Percentiles rank a stretch among this genome's conserved stretches.
Evolutionary conservation across 2,329 filamentous ascomycete species (phyloP).

Genomic region (Arthrinium phaeospermum): DNA sequence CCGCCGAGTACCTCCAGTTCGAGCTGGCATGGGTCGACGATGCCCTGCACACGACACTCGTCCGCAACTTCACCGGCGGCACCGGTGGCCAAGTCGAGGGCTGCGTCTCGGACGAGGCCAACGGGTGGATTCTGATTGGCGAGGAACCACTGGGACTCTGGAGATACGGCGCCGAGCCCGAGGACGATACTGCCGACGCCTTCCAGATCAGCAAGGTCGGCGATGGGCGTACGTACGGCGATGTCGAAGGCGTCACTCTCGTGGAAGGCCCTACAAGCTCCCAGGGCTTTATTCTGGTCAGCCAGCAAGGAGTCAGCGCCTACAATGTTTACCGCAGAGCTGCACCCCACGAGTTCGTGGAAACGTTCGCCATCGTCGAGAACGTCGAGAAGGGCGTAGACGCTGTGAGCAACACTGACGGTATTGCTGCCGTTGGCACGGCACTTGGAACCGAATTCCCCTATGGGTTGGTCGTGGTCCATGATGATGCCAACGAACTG

Average conservation of each 20-base stretch:
- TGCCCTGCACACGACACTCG: constrained; percentile 50
- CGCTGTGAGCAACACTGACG: constrained; percentile 59
- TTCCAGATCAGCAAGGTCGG: constrained; percentile 47
- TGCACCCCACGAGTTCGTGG: constrained; percentile 54
- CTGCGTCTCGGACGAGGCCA: constrained; percentile 50
- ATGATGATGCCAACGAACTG: constrained; percentile 60
- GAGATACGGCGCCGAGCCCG: constrained; percentile 56
- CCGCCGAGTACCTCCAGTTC: constrained; percentile 59
- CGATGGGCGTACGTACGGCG: constrained; percentile 54
- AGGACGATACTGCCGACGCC: constrained; percentile 34
- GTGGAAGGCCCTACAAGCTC: constrained; percentile 50
- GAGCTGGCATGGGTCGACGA: constrained; percentile 47
- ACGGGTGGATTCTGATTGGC: no score
- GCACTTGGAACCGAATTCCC: constrained; percentile 49
- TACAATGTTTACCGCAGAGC: constrained; percentile 57
- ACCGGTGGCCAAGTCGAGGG: constrained; percentile 55
- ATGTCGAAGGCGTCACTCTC: constrained; percentile 60
- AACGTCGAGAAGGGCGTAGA: constrained; percentile 51
- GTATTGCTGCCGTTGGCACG: constrained; percentile 52
- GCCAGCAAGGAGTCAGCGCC: constrained; percentile 57
- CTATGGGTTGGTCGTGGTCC: constrained; percentile 53
- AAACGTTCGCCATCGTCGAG: constrained; percentile 53
- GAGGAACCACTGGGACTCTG: no score
- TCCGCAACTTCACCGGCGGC: constrained; percentile 55
- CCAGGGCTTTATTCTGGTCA: constrained; percentile 57